A percentile compares a stretch with the other conserved stretches of the same genome.
Conservation (phyloP, 257 asterid genomes). For the Anisodus acutangulus region DNA sequence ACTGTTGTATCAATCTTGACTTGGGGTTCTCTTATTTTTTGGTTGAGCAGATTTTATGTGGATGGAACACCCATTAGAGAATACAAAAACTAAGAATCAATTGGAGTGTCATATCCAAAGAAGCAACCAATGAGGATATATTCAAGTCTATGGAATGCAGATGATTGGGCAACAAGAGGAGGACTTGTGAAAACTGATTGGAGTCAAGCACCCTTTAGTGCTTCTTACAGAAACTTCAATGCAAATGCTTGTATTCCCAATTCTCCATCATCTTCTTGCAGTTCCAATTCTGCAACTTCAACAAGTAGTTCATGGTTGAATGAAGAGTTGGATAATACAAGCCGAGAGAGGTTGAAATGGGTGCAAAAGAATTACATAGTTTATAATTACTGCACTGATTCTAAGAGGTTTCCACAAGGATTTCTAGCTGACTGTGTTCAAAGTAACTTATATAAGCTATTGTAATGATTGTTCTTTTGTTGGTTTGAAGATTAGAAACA, state of each 20-base stretch:
- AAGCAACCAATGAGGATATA: conserved; percentile 74
- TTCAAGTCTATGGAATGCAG: conserved; percentile 78
- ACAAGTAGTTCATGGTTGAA: conserved; percentile 39
- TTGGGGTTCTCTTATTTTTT: not conserved
- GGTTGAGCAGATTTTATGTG: conserved; percentile 52
- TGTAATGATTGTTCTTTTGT: no score
- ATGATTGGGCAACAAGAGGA: conserved; percentile 77
- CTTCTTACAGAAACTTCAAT: conserved; percentile 61
- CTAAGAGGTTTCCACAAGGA: conserved; percentile 68
- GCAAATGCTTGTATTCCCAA: conserved; percentile 58
- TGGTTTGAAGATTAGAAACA: no score
- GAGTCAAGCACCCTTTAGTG: conserved; percentile 70
- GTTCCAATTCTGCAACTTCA: conserved; percentile 29
- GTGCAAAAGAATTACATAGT: conserved; percentile 60
- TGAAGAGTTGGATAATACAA: conserved; percentile 50
- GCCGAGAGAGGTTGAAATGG: conserved; percentile 52
- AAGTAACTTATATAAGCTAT: not conserved
- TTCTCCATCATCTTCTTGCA: conserved; percentile 47
- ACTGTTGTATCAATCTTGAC: not conserved
- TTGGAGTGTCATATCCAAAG: conserved; percentile 59
- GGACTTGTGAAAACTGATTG: conserved; percentile 73
- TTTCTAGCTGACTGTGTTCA: conserved; percentile 57
- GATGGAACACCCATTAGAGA: conserved; percentile 68
- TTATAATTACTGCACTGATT: conserved; percentile 69
- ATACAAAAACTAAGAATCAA: conserved; percentile 58